Evolutionary conservation across 2,329 filamentous ascomycete species (phyloP), one percentile per base, ranked within the genome.

Genomic region (Daldinia sp.): DNA sequence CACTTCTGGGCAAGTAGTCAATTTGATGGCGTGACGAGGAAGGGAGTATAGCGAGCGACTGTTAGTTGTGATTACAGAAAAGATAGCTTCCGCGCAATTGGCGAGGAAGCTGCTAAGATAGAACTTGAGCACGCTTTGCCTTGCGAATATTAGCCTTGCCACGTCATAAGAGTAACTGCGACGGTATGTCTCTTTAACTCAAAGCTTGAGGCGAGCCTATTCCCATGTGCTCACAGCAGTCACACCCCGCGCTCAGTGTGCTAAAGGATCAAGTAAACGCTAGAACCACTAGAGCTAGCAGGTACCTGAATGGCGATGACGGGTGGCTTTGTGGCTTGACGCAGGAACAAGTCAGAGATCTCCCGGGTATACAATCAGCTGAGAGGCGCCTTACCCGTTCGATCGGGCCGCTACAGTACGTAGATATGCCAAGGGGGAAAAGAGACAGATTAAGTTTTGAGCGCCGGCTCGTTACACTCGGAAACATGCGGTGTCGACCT

Each of bases 311-410:
- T 15, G 13, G 15, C 15, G 26, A 33, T 5, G 4, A 35, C 6
- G 15, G 18, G 57, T 26, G 54, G 23, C 23, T 28, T 57, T 59
- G 55, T 54, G 61, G 61, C 61, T 54, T 57, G 61, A 39, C 28
- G 61, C 46, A 54, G 55, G 55, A 62, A 62, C 60, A 35, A n/a
- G 30, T 28, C 15, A 6, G 10, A 23, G 18, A 44, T 44, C 18
- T 3, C 42, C 30, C 2, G 5, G 30, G 6, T 23, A 10, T 23
- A 23, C 42, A 46, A 46, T 46, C 6, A 23, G 13, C 20, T 23
- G 12, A 13, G 13, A 23, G 4, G 13, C 9, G 48, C 48, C 48
- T 33, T 51, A 53, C 48, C 28, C 7, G 26, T 35, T 10, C n/a
- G n/a, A 5, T 53, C 28, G 13, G 42, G 12, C 10, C 15, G 44